Evolutionary conservation across 768 basidiomycete species (phyloP).

Genomic region (Tricholoma sp.): DNA sequence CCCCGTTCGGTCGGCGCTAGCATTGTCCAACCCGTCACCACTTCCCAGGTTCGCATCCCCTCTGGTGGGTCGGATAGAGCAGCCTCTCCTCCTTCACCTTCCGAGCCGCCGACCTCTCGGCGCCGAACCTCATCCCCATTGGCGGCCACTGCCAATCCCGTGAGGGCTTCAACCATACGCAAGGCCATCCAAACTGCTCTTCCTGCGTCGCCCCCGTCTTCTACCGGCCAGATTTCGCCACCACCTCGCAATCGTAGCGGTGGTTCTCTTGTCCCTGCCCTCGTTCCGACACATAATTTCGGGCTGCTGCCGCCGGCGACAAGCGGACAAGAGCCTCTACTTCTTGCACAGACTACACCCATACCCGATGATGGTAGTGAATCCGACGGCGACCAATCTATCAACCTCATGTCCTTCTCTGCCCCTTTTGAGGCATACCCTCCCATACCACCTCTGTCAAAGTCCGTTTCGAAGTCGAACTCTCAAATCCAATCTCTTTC

Average conservation of each 20-base stretch:
- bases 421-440: constrained; percentile 54
- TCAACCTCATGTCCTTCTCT: constrained; percentile 70
- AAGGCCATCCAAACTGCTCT: constrained; percentile 33
- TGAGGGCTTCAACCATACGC: constrained; percentile 30
- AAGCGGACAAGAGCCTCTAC: constrained; percentile 48
- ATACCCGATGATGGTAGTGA: constrained; percentile 70
- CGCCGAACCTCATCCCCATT: constrained; percentile 50
- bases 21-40: constrained; percentile 12
- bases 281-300: constrained; percentile 38
- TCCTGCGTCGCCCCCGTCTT: constrained; percentile 33
- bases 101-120: constrained; percentile 31
- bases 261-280: constrained; percentile 16
- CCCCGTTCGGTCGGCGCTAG: constrained; percentile 41
- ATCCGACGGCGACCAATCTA: constrained; percentile 56
- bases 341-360: constrained; percentile 69
- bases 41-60: constrained; percentile 34
- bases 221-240: constrained; percentile 26
- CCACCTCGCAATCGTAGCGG: constrained; percentile 22
- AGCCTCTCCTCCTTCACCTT: constrained; percentile 38
- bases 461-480: constrained; percentile 19
- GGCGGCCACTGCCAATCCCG: constrained; percentile 23
- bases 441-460: constrained; percentile 15
- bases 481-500: constrained; percentile 47
- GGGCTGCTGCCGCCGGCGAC: constrained; percentile 34
- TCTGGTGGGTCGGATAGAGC: constrained; percentile 32